Percentiles rank a stretch among this genome's conserved stretches.
Evolutionary conservation across 257 asterid species (phyloP).

Genomic region (Rauvolfia tetraphylla): DNA sequence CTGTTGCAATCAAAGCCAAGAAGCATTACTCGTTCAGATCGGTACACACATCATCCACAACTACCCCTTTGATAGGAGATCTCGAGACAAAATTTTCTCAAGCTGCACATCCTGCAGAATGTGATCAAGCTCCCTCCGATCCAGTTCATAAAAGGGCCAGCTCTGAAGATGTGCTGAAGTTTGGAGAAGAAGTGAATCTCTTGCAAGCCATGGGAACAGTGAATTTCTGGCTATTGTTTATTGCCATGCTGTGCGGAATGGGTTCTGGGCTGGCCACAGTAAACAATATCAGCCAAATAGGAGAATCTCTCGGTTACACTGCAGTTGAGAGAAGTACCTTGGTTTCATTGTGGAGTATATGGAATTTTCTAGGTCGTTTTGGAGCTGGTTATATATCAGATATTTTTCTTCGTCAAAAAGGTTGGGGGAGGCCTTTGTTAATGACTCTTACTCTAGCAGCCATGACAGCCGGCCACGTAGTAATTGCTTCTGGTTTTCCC

Average conservation of each 20-base stretch:
- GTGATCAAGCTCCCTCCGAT: slow-evolving; percentile 12
- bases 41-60: slow-evolving; percentile 22
- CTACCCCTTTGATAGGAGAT: slow-evolving; percentile 39
- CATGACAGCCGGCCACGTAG: slow-evolving; percentile 72
- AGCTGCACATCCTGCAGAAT: slow-evolving; percentile 4
- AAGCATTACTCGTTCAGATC: slow-evolving; percentile 12
- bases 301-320: slow-evolving; percentile 81
- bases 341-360: slow-evolving; percentile 89
- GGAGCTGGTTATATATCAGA: slow-evolving; percentile 86
- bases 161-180: slow-evolving; percentile 25
- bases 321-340: slow-evolving; percentile 60
- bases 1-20: slow-evolving; percentile 41
- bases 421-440: slow-evolving; percentile 76
- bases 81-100: slow-evolving; percentile 12
- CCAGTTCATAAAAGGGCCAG: slow-evolving; percentile 17
- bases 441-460: slow-evolving; percentile 60
- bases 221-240: slow-evolving; percentile 76
- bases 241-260: slow-evolving; percentile 88
- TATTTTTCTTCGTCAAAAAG: slow-evolving; percentile 44
- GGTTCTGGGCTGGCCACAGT: slow-evolving; percentile 91
- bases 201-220: slow-evolving; percentile 55
- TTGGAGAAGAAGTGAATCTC: slow-evolving; percentile 41
- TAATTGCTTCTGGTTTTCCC: slow-evolving; percentile 69
- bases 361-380: slow-evolving; percentile 92
- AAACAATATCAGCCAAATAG: slow-evolving; percentile 94